Evolutionary conservation across 2,329 filamentous ascomycete species (phyloP).

Genomic region (Xylaria arbuscula): DNA sequence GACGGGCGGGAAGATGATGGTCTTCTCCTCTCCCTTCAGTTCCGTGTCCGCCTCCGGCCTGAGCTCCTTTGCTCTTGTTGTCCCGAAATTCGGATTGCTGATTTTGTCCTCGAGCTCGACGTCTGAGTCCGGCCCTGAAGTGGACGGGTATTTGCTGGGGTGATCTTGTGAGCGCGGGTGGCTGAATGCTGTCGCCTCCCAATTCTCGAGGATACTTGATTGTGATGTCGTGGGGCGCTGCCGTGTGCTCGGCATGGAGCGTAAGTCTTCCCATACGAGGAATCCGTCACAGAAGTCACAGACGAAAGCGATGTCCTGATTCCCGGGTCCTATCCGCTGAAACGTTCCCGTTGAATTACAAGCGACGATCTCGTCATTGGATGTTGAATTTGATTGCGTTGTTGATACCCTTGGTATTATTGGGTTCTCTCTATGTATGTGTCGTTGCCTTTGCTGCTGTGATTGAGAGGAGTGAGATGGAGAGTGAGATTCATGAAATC

Average conservation of each 20-base stretch:
- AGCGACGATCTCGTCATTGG: slow-evolving; percentile 55
- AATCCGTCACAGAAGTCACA: slow-evolving; percentile 72
- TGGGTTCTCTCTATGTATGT: slow-evolving; percentile 7
- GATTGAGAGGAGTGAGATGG: slow-evolving; percentile 26
- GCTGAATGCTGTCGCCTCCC: slow-evolving; percentile 62
- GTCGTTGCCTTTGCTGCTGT: slow-evolving; percentile 21
- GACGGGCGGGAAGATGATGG: slow-evolving; percentile 66
- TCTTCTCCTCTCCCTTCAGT: slow-evolving; percentile 59
- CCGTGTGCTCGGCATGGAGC: slow-evolving; percentile 62
- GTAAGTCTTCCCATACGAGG: slow-evolving; percentile 68
- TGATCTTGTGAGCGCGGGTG: slow-evolving; percentile 17
- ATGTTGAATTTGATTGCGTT: slow-evolving; percentile 25
- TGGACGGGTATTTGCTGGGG: not conserved
- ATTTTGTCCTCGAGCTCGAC: slow-evolving; percentile 32
- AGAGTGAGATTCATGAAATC: slow-evolving; percentile 28
- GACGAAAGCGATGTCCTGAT: slow-evolving; percentile 65
- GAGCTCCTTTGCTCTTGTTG: not conserved
- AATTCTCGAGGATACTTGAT: slow-evolving; percentile 53
- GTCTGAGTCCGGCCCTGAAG: slow-evolving; percentile 16
- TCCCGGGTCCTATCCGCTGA: slow-evolving; percentile 62
- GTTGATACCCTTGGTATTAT: slow-evolving; percentile 16
- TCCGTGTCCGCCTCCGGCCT: slow-evolving; percentile 29
- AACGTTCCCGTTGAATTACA: slow-evolving; percentile 67
- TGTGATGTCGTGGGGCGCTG: slow-evolving; percentile 44
- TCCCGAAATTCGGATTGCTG: not conserved